Percentiles rank a stretch among this genome's conserved stretches.
Conservation (phyloP, 2,329 filamentous ascomycete genomes). For the Trichophyton verrucosum region DNA sequence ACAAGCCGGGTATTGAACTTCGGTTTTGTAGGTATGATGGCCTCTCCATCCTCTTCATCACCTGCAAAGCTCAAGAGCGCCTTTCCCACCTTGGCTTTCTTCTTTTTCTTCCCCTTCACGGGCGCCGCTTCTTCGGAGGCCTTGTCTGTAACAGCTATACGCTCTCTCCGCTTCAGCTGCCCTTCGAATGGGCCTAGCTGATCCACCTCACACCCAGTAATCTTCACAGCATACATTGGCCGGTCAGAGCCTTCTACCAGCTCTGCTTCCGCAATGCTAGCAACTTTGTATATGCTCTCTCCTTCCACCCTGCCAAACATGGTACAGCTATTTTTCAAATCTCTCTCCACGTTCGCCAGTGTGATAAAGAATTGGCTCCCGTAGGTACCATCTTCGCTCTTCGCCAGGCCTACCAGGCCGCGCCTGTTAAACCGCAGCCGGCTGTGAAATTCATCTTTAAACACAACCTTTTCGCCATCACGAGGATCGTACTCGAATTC, state of each 20-base stretch:
- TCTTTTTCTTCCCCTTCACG: constrained; percentile 32
- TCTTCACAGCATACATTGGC: constrained; percentile 72
- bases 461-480: constrained; percentile 48
- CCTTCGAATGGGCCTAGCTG: constrained; percentile 35
- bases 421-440: constrained; percentile 85
- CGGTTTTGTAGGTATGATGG: constrained; percentile 31
- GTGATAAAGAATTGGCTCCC: constrained; percentile 97
- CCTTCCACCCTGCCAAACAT: constrained; percentile 85
- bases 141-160: constrained; percentile 19
- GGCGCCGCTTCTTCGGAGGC: constrained; percentile 17
- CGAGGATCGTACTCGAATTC: constrained; percentile 43
- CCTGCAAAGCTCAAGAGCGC: constrained; percentile 36
- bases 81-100: constrained; percentile 32
- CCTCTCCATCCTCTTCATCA: constrained; percentile 25
- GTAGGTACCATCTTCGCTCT: constrained; percentile 60
- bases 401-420: constrained; percentile 91
- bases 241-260: constrained; percentile 65
- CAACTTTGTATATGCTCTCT: constrained; percentile 90
- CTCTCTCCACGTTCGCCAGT: constrained; percentile 62
- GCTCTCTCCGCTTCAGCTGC: constrained; percentile 33
- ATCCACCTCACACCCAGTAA: constrained; percentile 40
- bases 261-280: constrained; percentile 85
- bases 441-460: constrained; percentile 84
- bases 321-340: constrained; percentile 82
- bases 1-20: constrained; percentile 39